Percentiles rank a stretch among this genome's conserved stretches.
Evolutionary conservation across 1,284 basidiomycete species (phyloP).

Genomic region (Malassezia psittaci): DNA sequence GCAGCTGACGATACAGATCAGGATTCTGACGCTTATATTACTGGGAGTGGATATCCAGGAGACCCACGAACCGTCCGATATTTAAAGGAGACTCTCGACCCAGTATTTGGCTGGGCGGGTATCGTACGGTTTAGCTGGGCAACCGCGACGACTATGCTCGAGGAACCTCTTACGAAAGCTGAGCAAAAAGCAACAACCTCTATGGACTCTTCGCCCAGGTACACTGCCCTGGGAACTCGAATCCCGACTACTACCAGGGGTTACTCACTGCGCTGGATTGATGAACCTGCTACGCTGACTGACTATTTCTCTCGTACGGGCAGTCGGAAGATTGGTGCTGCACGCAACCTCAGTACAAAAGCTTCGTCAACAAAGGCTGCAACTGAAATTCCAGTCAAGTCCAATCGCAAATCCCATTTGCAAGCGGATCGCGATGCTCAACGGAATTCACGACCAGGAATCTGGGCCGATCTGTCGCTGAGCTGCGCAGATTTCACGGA

Average conservation of each 20-base stretch:
- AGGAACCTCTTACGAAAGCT: constrained; percentile 50
- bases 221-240: constrained; percentile 5
- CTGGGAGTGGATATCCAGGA: constrained; percentile 40
- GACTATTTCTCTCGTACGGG: constrained; percentile 4
- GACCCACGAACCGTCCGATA: constrained; percentile 88
- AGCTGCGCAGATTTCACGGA: not conserved
- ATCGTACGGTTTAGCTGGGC: constrained; percentile 92
- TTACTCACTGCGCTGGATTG: constrained; percentile 7
- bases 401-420: not conserved
- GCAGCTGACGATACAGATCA: not conserved
- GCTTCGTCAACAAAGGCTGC: not conserved
- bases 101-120: constrained; percentile 83
- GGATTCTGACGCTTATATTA: constrained; percentile 2
- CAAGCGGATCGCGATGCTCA: constrained; percentile 6
- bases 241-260: constrained; percentile 2
- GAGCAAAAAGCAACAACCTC: not conserved
- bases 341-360: constrained; percentile 6
- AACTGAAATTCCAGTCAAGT: not conserved
- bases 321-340: not conserved
- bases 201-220: not conserved
- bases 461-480: constrained; percentile 9
- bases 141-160: constrained; percentile 75
- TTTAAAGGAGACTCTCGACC: constrained; percentile 66
- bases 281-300: constrained; percentile 12
- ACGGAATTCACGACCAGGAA: not conserved